Evolutionary conservation across 352 stramenopile species (phyloP).

Genomic region (Paralagenidium karlingii): DNA sequence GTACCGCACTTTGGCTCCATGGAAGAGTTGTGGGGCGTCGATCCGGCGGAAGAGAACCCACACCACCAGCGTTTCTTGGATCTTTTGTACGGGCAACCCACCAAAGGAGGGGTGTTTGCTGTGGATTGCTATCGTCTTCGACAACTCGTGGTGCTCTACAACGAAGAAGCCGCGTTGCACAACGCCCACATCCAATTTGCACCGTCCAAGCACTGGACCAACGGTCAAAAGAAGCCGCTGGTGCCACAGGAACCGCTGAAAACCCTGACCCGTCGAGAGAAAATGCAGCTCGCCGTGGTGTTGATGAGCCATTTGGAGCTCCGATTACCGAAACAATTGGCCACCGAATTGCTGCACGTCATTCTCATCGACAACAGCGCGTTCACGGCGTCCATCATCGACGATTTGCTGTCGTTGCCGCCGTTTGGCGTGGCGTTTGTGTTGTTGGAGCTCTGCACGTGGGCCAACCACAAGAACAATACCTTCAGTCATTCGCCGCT

Average conservation of each 20-base stretch:
- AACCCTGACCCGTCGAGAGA: constrained; percentile 9
- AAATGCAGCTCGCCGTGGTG: constrained; percentile 20
- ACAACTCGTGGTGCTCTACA: constrained; percentile 25
- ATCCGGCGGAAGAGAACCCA: too few species aligned
- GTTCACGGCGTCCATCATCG: constrained; percentile 10
- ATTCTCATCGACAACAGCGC: constrained; percentile 14
- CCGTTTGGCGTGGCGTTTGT: constrained; percentile 27
- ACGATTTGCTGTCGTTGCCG: constrained; percentile 22
- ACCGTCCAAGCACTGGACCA: constrained; percentile 14
- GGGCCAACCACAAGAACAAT: constrained; percentile 13
- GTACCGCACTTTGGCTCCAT: constrained; percentile 18
- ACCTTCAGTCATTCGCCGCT: constrained; percentile 2
- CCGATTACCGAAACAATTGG: constrained; percentile 14
- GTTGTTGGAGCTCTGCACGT: constrained; percentile 14
- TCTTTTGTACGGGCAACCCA: background rate
- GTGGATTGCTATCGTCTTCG: constrained; percentile 26
- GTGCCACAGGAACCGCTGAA: constrained; percentile 19
- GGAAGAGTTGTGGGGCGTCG: constrained; percentile 21
- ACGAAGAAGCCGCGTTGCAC: constrained; percentile 25
- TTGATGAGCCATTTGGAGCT: constrained; percentile 29
- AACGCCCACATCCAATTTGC: constrained; percentile 34
- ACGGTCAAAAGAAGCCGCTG: constrained; percentile 16
- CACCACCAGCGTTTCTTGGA: background rate
- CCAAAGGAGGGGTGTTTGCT: background rate
- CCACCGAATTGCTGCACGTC: constrained; percentile 32